Evolutionary conservation across 2,329 filamentous ascomycete species (phyloP).

Genomic region (Scedosporium apiospermum): DNA sequence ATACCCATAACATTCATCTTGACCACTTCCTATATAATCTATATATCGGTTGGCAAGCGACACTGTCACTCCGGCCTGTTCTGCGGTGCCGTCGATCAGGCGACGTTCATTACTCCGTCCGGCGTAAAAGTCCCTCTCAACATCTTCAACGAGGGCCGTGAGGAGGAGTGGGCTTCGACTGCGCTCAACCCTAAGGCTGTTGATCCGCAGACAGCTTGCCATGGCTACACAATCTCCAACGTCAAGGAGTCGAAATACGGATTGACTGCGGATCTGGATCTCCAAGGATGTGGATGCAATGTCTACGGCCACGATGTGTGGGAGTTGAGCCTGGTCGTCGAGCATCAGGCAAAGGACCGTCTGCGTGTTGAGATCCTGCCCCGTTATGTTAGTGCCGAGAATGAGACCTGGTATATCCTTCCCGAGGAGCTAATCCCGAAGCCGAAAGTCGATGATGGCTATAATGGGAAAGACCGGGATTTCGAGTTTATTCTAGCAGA

Average conservation of each 20-base stretch:
- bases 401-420: constrained; percentile 58
- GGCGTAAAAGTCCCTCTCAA: constrained; percentile 2
- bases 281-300: constrained; percentile 65
- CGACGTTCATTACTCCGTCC: constrained; percentile 5
- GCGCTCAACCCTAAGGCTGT: constrained; percentile 8
- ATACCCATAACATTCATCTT: background rate
- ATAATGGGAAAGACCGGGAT: constrained; percentile 55
- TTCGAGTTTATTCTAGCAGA: constrained; percentile 39
- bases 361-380: constrained; percentile 64
- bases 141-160: background rate
- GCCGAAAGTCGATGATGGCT: constrained; percentile 49
- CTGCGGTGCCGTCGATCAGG: background rate
- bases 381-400: constrained; percentile 48
- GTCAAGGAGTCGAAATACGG: constrained; percentile 41
- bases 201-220: constrained; percentile 39
- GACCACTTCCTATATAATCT: background rate
- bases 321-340: constrained; percentile 55
- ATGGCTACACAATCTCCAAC: constrained; percentile 58
- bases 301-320: constrained; percentile 69
- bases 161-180: constrained; percentile 6
- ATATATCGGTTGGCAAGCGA: background rate
- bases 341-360: constrained; percentile 55
- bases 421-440: constrained; percentile 53
- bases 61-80: background rate
- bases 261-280: constrained; percentile 58